A percentile compares a stretch with the other conserved stretches of the same genome.
phyloP scores from a whole-genome alignment of 257 asterid species.

The Solanum stenotomum region DNA sequence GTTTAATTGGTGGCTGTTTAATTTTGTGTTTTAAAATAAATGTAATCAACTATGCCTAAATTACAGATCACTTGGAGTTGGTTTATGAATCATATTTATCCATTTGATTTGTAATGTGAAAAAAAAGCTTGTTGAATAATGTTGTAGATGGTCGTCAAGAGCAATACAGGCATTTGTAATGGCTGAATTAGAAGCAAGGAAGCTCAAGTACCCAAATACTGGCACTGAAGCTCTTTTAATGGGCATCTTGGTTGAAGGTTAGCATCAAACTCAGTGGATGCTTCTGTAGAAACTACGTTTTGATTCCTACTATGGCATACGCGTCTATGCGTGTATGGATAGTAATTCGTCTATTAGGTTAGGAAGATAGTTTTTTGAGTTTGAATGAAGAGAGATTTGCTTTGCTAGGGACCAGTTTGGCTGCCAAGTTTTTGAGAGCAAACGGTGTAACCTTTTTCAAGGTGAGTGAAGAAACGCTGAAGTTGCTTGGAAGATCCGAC shows the following conservation, averaged over 20 bases:
- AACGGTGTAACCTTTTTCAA: conserved; percentile 58
- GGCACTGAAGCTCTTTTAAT: conserved; percentile 93
- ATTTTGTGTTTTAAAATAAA: not conserved
- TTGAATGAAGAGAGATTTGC: not conserved
- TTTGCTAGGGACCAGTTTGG: conserved; percentile 79
- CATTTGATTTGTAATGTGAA: not conserved
- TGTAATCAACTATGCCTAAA: not conserved
- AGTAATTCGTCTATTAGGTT: not conserved
- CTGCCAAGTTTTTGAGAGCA: conserved; percentile 76
- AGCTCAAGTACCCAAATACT: conserved; percentile 70
- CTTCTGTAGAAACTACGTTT: not conserved
- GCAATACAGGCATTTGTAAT: conserved; percentile 73
- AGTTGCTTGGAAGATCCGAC: conserved; percentile 70
- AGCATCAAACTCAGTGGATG: not conserved
- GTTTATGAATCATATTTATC: not conserved
- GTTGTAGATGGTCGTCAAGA: conserved; percentile 81
- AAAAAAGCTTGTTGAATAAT: not conserved
- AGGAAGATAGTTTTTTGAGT: not conserved
- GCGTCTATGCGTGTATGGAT: not conserved
- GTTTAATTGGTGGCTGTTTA: not conserved
- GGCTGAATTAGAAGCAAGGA: conserved; percentile 86
- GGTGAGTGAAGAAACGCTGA: conserved; percentile 62
- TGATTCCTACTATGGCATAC: not conserved
- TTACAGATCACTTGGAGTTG: not conserved
- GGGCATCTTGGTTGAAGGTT: conserved; percentile 96